A percentile compares a stretch with the other conserved stretches of the same genome.
These are phyloP conservation scores for Nigrospora sphaerica DNA, from an alignment of 2,329 filamentous ascomycete genomes.

Conservation along the genomic window DNA sequence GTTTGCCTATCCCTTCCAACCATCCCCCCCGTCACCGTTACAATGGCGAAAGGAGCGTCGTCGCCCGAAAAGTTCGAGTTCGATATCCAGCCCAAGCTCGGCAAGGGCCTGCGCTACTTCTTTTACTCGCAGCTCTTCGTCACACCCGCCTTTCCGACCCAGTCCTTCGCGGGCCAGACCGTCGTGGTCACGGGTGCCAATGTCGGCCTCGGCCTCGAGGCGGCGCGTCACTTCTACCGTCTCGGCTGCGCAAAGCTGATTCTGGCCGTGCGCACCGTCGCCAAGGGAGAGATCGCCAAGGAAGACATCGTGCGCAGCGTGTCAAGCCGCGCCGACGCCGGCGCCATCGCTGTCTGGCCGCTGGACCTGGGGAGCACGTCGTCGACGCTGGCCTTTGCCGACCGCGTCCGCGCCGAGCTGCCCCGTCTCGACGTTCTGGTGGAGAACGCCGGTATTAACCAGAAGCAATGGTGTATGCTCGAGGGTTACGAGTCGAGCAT, in stretches of 20 bases:
- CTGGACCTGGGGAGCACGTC: conserved; percentile 41
- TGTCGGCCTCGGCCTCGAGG: conserved; percentile 26
- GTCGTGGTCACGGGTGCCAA: conserved; percentile 27
- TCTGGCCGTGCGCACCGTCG: conserved; percentile 23
- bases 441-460: conserved; percentile 26
- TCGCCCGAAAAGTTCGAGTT: too few relatives aligned
- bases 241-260: conserved; percentile 18
- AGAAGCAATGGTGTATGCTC: conserved; percentile 18
- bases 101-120: background rate
- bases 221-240: conserved; percentile 19
- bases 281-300: conserved; percentile 29
- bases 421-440: conserved; percentile 35
- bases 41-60: too few relatives aligned
- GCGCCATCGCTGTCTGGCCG: conserved; percentile 37
- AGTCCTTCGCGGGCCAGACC: conserved; percentile 19
- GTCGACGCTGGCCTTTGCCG: conserved; percentile 36
- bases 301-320: conserved; percentile 24
- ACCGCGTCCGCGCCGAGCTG: conserved; percentile 24
- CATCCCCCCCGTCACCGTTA: too few relatives aligned
- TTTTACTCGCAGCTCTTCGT: conserved; percentile 6
- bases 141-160: conserved; percentile 12
- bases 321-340: conserved; percentile 5
- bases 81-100: background rate
- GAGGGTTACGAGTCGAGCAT: conserved; percentile 42
- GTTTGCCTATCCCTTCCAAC: too few relatives aligned